These are phyloP conservation scores for Marvania coccoides DNA, from an alignment of 139 green algal species.

Conservation along the genomic window DNA sequence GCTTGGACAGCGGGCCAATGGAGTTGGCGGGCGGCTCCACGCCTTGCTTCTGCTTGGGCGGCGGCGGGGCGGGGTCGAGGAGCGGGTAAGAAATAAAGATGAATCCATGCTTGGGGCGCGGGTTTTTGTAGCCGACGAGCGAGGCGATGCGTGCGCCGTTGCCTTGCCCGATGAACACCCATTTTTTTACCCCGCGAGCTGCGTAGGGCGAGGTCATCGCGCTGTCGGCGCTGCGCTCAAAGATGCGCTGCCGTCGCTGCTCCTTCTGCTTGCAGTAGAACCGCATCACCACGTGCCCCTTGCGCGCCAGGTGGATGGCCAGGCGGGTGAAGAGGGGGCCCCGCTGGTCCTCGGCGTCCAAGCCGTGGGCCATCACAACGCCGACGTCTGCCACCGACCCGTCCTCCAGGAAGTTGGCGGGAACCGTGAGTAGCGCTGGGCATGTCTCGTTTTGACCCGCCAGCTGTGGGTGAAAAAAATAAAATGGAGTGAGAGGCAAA, in stretches of 20 bases:
- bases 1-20: not conserved
- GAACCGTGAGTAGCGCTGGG: conserved; percentile 18
- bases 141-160: conserved; percentile 54
- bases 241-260: conserved; percentile 49
- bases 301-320: not conserved
- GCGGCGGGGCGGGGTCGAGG: conserved; percentile 12
- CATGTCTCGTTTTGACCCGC: conserved; percentile 33
- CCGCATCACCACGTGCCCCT: conserved; percentile 52
- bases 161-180: conserved; percentile 46
- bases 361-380: conserved; percentile 55
- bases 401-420: conserved; percentile 8
- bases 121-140: conserved; percentile 18
- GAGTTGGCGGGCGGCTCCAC: conserved; percentile 12
- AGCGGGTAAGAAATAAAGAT: conserved; percentile 56
- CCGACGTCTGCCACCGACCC: conserved; percentile 21
- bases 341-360: conserved; percentile 44
- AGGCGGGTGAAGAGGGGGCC: conserved; percentile 32
- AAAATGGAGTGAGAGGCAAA: not conserved
- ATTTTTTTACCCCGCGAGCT: conserved; percentile 37
- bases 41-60: conserved; percentile 23
- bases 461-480: conserved; percentile 12
- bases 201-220: conserved; percentile 50
- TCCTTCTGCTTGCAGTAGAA: conserved; percentile 55
- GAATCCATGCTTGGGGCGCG: conserved; percentile 35
- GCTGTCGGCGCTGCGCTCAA: conserved; percentile 53